A percentile compares a stretch with the other conserved stretches of the same genome.
phyloP scores from a whole-genome alignment of 163 green algal genomes.

The Chloroidium sp. region DNA sequence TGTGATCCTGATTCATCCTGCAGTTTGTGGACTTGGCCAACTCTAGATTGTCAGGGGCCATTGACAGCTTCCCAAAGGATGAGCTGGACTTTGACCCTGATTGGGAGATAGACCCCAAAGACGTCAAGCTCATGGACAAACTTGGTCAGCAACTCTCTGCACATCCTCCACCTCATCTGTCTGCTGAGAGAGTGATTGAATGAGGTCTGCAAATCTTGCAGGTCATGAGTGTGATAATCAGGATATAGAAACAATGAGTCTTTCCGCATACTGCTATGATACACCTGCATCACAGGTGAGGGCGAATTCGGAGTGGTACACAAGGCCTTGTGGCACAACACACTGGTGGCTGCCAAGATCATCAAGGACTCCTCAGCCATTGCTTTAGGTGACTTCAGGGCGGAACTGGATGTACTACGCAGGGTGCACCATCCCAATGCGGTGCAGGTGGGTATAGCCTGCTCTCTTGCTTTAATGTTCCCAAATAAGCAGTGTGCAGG shows the following conservation, averaged over 20 bases:
- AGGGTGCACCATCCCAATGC: constrained; percentile 62
- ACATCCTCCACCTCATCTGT: too few relatives aligned
- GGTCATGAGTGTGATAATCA: too few relatives aligned
- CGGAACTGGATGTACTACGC: constrained; percentile 75
- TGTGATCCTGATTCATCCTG: not conserved
- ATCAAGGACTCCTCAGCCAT: constrained; percentile 71
- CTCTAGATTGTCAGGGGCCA: constrained; percentile 41
- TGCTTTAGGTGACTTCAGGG: constrained; percentile 79
- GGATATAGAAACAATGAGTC: too few relatives aligned
- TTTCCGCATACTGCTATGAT: too few relatives aligned
- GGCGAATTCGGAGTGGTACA: constrained; percentile 89
- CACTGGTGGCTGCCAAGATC: constrained; percentile 75
- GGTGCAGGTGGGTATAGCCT: constrained; percentile 76
- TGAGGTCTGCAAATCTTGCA: too few relatives aligned
- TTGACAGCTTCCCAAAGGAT: constrained; percentile 55
- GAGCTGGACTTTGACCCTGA: constrained; percentile 55
- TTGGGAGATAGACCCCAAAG: constrained; percentile 75
- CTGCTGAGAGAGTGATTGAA: too few relatives aligned
- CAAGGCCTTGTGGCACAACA: constrained; percentile 67
- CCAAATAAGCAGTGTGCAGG: too few relatives aligned
- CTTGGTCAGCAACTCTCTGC: constrained; percentile 33
- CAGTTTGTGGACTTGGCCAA: constrained; percentile 42
- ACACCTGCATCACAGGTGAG: constrained; percentile 43
- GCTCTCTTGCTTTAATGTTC: not conserved
- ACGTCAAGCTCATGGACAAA: constrained; percentile 57